Percentiles rank a stretch among this genome's conserved stretches.
phyloP scores from a whole-genome alignment of 225 moss, liverwort and hornwort species.

The Thuidium tamariscinum region DNA sequence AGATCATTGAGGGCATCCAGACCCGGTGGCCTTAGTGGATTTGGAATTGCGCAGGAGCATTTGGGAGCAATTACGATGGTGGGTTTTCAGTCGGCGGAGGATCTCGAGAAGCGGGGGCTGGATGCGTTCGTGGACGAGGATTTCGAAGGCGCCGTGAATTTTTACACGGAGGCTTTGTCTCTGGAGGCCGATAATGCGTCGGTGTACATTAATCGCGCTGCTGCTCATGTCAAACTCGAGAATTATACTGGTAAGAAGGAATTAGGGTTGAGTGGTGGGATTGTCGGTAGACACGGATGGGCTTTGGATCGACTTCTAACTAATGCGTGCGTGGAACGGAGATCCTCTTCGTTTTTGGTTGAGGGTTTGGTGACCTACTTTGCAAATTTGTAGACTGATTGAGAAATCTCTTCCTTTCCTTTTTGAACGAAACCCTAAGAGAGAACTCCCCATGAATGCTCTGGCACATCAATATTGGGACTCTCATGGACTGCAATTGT shows the following conservation, averaged over 20 bases:
- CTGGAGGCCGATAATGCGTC: slow-evolving; percentile 27
- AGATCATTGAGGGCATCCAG: too few species aligned
- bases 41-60: not conserved
- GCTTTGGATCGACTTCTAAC: not conserved
- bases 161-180: slow-evolving; percentile 22
- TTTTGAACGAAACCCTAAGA: not conserved
- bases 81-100: slow-evolving; percentile 33
- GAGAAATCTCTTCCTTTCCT: not conserved
- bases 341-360: not conserved
- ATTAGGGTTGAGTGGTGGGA: not conserved
- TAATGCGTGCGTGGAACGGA: not conserved
- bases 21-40: too few species aligned
- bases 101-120: slow-evolving; percentile 49
- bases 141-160: slow-evolving; percentile 31
- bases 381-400: not conserved
- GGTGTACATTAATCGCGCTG: slow-evolving; percentile 19
- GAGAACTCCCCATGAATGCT: not conserved
- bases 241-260: slow-evolving; percentile 38
- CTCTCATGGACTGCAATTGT: not conserved
- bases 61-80: slow-evolving; percentile 4
- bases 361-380: not conserved
- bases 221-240: slow-evolving; percentile 56
- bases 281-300: not conserved
- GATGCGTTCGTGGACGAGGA: slow-evolving; percentile 51
- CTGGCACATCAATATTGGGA: not conserved